These are phyloP conservation scores for Fibroporia radiculosa DNA, from an alignment of 768 basidiomycete species.

Conservation along the genomic window DNA sequence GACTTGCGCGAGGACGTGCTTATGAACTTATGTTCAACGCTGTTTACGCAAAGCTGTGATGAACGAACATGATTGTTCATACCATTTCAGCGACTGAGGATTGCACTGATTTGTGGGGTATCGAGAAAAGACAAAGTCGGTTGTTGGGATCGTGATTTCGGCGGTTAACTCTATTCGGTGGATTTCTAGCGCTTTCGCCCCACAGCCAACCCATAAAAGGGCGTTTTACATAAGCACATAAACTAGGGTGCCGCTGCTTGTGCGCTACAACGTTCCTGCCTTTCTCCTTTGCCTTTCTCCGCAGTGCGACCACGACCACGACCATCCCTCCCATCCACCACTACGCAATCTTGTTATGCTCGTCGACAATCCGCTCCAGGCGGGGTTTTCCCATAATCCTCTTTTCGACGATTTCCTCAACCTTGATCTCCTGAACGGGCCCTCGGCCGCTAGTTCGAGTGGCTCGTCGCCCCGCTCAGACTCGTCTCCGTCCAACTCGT, in stretches of 20 bases:
- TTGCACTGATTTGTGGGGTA: too few species aligned
- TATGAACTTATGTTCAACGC: too few species aligned
- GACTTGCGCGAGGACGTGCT: too few species aligned
- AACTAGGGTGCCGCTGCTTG: background rate
- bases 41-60: too few species aligned
- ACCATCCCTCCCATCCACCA: slow-evolving; percentile 1
- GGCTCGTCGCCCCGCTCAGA: slow-evolving; percentile 18
- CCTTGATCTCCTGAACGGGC: slow-evolving; percentile 44
- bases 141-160: too few species aligned
- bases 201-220: too few species aligned
- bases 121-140: too few species aligned
- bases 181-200: too few species aligned
- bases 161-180: too few species aligned
- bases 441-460: slow-evolving; percentile 16
- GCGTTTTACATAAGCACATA: background rate
- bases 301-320: slow-evolving; percentile 7
- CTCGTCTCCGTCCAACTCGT: slow-evolving; percentile 21
- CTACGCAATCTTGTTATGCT: slow-evolving; percentile 25
- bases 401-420: slow-evolving; percentile 62
- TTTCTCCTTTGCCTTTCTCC: too few species aligned
- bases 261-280: background rate
- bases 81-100: too few species aligned
- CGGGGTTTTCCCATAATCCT: slow-evolving; percentile 18
- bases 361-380: slow-evolving; percentile 31
- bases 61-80: too few species aligned